phyloP scores from a whole-genome alignment of 2,329 filamentous ascomycete genomes.

The Penicillium sclerotigenum region DNA sequence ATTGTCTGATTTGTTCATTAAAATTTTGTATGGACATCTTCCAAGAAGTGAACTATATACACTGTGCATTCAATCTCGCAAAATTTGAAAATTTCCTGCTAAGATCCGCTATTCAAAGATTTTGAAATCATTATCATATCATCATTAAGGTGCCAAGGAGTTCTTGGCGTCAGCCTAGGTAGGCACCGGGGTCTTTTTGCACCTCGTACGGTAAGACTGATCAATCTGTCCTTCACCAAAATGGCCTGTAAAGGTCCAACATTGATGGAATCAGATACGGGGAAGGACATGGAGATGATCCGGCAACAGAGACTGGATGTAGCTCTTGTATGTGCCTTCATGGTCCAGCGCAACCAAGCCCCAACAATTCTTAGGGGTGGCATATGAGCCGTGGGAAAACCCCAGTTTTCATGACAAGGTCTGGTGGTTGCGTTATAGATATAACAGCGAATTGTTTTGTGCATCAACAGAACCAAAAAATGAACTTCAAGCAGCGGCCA shows the following conservation, averaged over 20 bases:
- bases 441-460: neutral
- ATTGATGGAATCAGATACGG: neutral
- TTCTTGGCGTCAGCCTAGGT: neutral
- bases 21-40: neutral
- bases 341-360: neutral
- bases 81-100: neutral
- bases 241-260: neutral
- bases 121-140: neutral
- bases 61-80: neutral
- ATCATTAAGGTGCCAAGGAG: neutral
- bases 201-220: neutral
- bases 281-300: neutral
- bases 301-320: neutral
- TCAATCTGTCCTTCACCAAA: neutral
- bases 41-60: neutral
- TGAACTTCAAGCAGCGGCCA: slow-evolving; percentile 27
- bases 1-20: neutral
- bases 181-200: neutral
- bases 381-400: neutral
- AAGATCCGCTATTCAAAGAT: neutral
- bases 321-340: neutral
- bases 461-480: neutral
- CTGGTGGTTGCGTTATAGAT: neutral
- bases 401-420: neutral
- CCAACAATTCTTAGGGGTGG: neutral